Base-by-base conservation (phyloP, 352 stramenopile species). In the Thalassiosira mediterranea region DNA sequence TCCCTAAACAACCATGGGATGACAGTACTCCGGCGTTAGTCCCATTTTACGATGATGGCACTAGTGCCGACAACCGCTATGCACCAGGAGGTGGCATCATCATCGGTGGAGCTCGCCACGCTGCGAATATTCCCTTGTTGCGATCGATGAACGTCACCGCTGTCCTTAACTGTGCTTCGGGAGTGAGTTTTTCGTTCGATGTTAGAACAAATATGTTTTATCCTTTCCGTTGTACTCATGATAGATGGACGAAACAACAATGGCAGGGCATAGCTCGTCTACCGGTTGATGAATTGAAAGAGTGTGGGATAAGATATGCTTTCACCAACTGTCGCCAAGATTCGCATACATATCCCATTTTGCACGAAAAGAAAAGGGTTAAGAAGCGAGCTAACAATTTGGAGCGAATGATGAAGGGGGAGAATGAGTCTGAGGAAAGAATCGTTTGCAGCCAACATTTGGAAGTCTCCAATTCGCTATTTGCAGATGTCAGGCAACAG, bases 261-360 rank as follows among this genome's bases (percentile, higher is more conserved):
- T 32, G 49, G 21, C 31, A 49, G 37, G 83, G 83, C 0, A 90
- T 90, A 25, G 63, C 72, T 25, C 61, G 73, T 19, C 63, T 90
- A 8, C 83, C 83, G 0, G 69, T 90, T 3, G 80, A 90, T 53
- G 70, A 87, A 58, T 64, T 90, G 59, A 68, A 79, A 51, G 66
- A 81, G 23, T 76, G 61, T 37, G 80, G 80, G 10, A 90, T 90
- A 46, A 32, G 52, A 28, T 90, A 90, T 74, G 63, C 64, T 46
- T 90, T 90, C 53, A 90, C 83, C 1, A 90, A 90, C 75, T 77
- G 81, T 4, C 66, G 77, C 47, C 79, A 85, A 59, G 83, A 90
- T 64, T 69, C 74, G 51, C 67, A 81, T 29, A 73, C 53, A 21
- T 90, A 90, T 82, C 83, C 83, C 7, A 85, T 90, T 57, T 60